These are phyloP conservation scores for Entomortierella parvispora DNA, from an alignment of 192 early-diverging fungal species.

Conservation along the genomic window DNA sequence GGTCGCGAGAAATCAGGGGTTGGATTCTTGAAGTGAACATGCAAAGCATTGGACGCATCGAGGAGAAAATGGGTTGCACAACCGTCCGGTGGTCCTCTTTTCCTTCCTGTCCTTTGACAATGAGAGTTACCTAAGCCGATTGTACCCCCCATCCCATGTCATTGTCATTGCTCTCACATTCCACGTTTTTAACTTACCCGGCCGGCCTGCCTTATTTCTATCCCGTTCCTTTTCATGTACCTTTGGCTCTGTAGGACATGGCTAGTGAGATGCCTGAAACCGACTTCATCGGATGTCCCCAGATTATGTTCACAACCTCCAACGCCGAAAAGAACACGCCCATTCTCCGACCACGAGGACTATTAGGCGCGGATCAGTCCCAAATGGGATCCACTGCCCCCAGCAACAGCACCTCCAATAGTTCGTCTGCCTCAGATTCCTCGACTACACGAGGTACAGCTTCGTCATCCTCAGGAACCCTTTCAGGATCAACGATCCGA, in stretches of 20 bases:
- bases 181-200: too few species aligned
- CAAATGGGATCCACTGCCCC: slow-evolving; percentile 9
- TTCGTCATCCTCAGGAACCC: not conserved
- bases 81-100: not conserved
- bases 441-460: not conserved
- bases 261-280: slow-evolving; percentile 45
- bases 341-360: slow-evolving; percentile 19
- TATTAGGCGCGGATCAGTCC: slow-evolving; percentile 37
- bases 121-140: slow-evolving; percentile 5
- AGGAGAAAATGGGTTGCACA: too few species aligned
- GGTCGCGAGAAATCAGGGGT: too few species aligned
- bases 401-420: not conserved
- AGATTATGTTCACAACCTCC: slow-evolving; percentile 28
- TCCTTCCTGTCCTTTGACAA: too few species aligned
- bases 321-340: slow-evolving; percentile 15
- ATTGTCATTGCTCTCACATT: too few species aligned
- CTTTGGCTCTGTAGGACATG: slow-evolving; percentile 25
- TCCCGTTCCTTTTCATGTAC: not conserved
- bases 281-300: slow-evolving; percentile 35
- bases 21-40: too few species aligned
- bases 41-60: too few species aligned
- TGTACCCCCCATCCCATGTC: too few species aligned
- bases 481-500: not conserved
- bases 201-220: too few species aligned
- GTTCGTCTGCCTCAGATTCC: not conserved